Base-by-base conservation (phyloP, 2,329 filamentous ascomycete genomes). In the Fusarium sp. region DNA sequence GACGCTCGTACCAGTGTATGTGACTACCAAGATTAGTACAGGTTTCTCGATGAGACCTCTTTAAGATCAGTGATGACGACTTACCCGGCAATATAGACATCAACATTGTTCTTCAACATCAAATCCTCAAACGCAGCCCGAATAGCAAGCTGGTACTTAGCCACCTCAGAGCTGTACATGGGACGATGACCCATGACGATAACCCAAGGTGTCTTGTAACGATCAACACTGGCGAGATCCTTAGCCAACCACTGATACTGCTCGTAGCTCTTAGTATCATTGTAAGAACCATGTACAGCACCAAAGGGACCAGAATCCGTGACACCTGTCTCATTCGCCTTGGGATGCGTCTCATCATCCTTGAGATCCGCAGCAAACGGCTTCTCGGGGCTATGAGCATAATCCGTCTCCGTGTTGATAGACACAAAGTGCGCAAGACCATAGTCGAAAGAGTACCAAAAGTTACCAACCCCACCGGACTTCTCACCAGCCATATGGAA, bases 161-260 rank as follows among this genome's bases (percentile, higher is more conserved):
- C 59, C 2, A 20, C 23, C 10, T 60, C 58, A 2, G 55, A 50
- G 1, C 60, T 62, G 8, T 62, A 60, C 42, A 62, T 60, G 6
- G 44, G 60, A 12, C 55, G 60, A 1, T 62, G 60, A 2, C 55
- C 60, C 60, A 62, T 62, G 4, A 62, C 6, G 0, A 62, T 42
- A 32, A 60, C 55, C 60, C 60, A 62, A 3, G 60, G 60, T 2
- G 55, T 62, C 13, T 62, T 44, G 55, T 55, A 62, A 15, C 60
- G 30, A 26, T 62, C 18, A 18, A 62, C 60, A 2, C 14, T 42
- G 17, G 26, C 13, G 7, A 60, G 60, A 30, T 62, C 60, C 6
- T 50, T 60, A 1, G 32, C 17, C 44, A 62, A 27, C 60, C 60
- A 62, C 10, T 62, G 60, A 14, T 38, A 62, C 35, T 62, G 60